A percentile compares a stretch with the other conserved stretches of the same genome.
Conservation (phyloP, 495 filamentous ascomycete species). For the Massariosphaeria phaeospora region DNA sequence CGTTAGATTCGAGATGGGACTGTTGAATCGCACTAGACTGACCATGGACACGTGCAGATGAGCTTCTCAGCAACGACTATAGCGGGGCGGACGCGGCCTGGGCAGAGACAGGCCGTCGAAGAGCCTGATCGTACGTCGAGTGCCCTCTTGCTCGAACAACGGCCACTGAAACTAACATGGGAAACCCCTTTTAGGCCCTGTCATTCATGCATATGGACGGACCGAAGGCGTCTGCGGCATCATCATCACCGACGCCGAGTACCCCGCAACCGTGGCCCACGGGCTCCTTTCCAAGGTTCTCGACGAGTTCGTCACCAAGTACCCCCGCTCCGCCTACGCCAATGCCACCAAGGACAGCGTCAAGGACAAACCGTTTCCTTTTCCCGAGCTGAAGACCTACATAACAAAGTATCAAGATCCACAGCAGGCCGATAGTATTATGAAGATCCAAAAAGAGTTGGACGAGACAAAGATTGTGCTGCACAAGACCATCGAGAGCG, state of each 20-base stretch:
- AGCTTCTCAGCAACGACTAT: conserved; percentile 62
- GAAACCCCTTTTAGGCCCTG: conserved; percentile 50
- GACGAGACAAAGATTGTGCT: conserved; percentile 98
- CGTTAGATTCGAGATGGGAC: too few species aligned
- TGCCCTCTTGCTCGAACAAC: too few species aligned
- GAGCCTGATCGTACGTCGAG: conserved; percentile 77
- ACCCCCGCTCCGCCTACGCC: conserved; percentile 65
- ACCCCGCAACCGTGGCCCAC: conserved; percentile 87
- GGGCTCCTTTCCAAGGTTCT: conserved; percentile 85
- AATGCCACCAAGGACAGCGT: conserved; percentile 38
- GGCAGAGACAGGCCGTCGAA: conserved; percentile 84
- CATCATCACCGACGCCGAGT: conserved; percentile 73
- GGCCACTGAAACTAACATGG: too few species aligned
- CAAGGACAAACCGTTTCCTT: conserved; percentile 37
- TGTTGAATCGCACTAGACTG: background rate
- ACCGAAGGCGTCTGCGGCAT: conserved; percentile 82
- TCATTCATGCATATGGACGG: conserved; percentile 86
- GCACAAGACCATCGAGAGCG: conserved; percentile 91
- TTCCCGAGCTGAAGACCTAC: conserved; percentile 75
- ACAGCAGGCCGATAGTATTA: conserved; percentile 78
- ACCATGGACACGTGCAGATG: conserved; percentile 42
- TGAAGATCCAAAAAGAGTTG: conserved; percentile 93
- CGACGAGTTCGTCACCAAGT: conserved; percentile 82
- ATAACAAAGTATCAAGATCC: conserved; percentile 88
- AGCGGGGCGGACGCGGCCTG: conserved; percentile 78